Conservation (phyloP, 1,284 basidiomycete genomes). For the Salmacisia buchloeana region DNA sequence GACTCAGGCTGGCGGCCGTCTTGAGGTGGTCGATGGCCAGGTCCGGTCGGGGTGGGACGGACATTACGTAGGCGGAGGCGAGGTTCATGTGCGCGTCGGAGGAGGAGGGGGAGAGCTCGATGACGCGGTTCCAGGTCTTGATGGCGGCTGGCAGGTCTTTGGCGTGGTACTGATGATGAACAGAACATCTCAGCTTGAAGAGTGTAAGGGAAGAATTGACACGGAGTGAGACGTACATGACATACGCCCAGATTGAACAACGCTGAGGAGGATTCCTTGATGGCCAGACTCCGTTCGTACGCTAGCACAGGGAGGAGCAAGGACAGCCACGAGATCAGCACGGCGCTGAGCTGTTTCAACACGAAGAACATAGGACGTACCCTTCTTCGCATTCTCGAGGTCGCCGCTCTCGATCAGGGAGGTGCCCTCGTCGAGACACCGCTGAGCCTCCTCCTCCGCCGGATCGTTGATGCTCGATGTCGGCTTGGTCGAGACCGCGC, state of each 20-base stretch:
- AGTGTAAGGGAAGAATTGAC: too few relatives aligned
- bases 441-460: slow-evolving; percentile 71
- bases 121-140: slow-evolving; percentile 32
- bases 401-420: slow-evolving; percentile 83
- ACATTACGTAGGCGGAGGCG: slow-evolving; percentile 88
- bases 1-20: slow-evolving; percentile 77
- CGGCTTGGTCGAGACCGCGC: slow-evolving; percentile 61
- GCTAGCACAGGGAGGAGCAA: slow-evolving; percentile 51
- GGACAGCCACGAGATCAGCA: neutral
- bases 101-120: slow-evolving; percentile 69
- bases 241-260: slow-evolving; percentile 84
- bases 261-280: slow-evolving; percentile 73
- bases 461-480: slow-evolving; percentile 77
- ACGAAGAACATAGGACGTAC: neutral
- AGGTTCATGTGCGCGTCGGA: slow-evolving; percentile 89
- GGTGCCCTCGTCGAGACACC: slow-evolving; percentile 79
- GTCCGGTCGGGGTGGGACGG: slow-evolving; percentile 75
- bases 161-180: neutral
- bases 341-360: neutral
- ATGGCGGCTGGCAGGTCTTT: slow-evolving; percentile 33
- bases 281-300: slow-evolving; percentile 73
- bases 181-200: too few relatives aligned
- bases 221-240: slow-evolving; percentile 27
- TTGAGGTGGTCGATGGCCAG: slow-evolving; percentile 81
- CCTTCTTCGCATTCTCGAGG: slow-evolving; percentile 65